A percentile compares a stretch with the other conserved stretches of the same genome.
phyloP scores from a whole-genome alignment of 2,329 filamentous ascomycete genomes.

The Curvularia verruculosa region DNA sequence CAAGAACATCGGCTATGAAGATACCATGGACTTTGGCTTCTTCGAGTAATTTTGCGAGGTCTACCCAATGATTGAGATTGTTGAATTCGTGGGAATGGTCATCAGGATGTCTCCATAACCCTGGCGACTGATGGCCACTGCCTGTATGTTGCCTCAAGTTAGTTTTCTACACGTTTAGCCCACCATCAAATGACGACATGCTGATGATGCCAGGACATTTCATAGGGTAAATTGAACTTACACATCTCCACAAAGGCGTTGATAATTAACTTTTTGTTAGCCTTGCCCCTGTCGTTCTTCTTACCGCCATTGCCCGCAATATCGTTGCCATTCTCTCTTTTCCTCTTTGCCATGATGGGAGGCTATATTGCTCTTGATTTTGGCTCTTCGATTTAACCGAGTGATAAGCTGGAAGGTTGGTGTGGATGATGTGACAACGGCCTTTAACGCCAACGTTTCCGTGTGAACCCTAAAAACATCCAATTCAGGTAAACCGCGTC shows the following conservation, averaged over 20 bases:
- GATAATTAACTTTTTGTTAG: constrained; percentile 49
- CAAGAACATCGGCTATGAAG: constrained; percentile 55
- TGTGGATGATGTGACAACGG: constrained; percentile 38
- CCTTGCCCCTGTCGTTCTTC: constrained; percentile 25
- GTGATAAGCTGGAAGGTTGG: constrained; percentile 7
- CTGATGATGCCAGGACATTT: not conserved
- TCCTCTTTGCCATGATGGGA: constrained; percentile 20
- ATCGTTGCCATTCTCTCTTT: constrained; percentile 13
- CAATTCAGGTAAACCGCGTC: not conserved
- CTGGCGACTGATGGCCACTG: constrained; percentile 54
- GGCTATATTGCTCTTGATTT: not conserved
- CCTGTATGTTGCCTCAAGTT: constrained; percentile 18
- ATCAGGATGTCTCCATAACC: constrained; percentile 68
- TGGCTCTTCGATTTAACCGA: not conserved
- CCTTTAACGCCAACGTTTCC: constrained; percentile 40
- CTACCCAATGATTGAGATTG: constrained; percentile 46
- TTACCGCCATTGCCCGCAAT: constrained; percentile 23
- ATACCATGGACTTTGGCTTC: constrained; percentile 50
- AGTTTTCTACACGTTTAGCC: not conserved
- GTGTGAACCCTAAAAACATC: constrained; percentile 16
- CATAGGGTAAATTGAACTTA: constrained; percentile 11
- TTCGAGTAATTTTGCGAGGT: constrained; percentile 48
- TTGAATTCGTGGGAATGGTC: constrained; percentile 66
- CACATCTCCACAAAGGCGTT: constrained; percentile 54
- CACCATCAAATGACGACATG: not conserved